Conservation (phyloP, 306 rosid genomes). For the Quillaja saponaria region DNA sequence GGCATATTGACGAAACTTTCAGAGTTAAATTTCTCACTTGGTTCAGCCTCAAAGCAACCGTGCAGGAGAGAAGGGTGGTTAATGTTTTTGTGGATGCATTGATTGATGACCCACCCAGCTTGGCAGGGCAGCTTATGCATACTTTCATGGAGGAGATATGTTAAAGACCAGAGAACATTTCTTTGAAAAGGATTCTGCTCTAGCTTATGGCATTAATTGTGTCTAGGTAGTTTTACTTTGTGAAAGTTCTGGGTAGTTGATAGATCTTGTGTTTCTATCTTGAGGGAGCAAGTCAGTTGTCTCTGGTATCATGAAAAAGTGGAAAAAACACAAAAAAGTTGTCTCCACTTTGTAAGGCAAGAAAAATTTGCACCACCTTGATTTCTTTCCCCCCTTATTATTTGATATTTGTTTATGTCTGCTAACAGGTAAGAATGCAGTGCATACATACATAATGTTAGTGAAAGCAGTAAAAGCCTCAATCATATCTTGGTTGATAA, state of each 20-base stretch:
- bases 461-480: too few relatives aligned
- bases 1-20: slow-evolving; percentile 65
- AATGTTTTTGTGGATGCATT: slow-evolving; percentile 78
- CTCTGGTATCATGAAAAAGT: too few relatives aligned
- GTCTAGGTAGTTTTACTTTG: slow-evolving; percentile 21
- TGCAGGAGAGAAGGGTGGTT: slow-evolving; percentile 80
- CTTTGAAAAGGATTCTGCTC: slow-evolving; percentile 28
- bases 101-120: slow-evolving; percentile 81
- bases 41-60: slow-evolving; percentile 89
- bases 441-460: too few relatives aligned
- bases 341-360: neutral
- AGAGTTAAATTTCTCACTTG: slow-evolving; percentile 87
- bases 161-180: slow-evolving; percentile 34
- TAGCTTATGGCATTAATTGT: slow-evolving; percentile 39
- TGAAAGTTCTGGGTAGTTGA: slow-evolving; percentile 27
- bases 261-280: slow-evolving; percentile 27
- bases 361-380: neutral
- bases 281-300: neutral
- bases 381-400: too few relatives aligned
- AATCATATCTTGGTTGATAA: too few relatives aligned
- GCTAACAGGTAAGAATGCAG: too few relatives aligned
- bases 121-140: slow-evolving; percentile 80
- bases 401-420: too few relatives aligned
- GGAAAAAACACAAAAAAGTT: neutral
- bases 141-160: slow-evolving; percentile 72